These are phyloP conservation scores for Serendipita sp. DNA, from an alignment of 768 basidiomycete species.

Conservation along the genomic window DNA sequence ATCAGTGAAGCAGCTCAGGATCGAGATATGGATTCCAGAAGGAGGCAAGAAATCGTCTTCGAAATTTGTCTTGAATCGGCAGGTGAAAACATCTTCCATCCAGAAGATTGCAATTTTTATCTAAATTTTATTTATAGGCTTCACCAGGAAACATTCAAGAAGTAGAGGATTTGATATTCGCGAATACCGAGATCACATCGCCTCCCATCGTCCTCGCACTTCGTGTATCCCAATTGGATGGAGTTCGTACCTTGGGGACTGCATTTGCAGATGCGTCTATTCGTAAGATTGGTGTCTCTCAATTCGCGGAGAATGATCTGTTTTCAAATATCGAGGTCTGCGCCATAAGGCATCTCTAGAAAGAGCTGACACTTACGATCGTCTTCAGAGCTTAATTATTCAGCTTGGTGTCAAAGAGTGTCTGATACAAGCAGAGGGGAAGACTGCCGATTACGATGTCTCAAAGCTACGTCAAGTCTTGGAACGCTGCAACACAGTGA, in stretches of 20 bases:
- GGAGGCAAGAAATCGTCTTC: conserved; percentile 55
- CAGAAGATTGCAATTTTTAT: neutral
- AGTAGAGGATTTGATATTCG: conserved; percentile 75
- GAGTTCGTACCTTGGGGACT: conserved; percentile 56
- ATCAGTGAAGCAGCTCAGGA: conserved; percentile 74
- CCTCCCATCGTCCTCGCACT: conserved; percentile 85
- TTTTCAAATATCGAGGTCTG: conserved; percentile 89
- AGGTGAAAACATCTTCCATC: conserved; percentile 30
- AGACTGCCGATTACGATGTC: conserved; percentile 73
- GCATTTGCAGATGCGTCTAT: conserved; percentile 86
- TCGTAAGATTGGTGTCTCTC: conserved; percentile 72
- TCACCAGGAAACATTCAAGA: conserved; percentile 57
- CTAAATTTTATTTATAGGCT: conserved; percentile 28
- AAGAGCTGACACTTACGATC: neutral
- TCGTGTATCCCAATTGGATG: conserved; percentile 35
- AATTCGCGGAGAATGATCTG: conserved; percentile 87
- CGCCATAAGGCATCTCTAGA: neutral
- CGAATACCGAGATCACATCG: conserved; percentile 58
- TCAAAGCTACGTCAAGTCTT: conserved; percentile 74
- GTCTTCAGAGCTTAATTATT: conserved; percentile 68
- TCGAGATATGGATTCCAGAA: conserved; percentile 81
- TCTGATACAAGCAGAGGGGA: conserved; percentile 56
- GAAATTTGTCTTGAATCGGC: conserved; percentile 68
- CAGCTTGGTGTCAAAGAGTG: conserved; percentile 98
- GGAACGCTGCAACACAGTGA: conserved; percentile 78